Conservation (phyloP, 495 filamentous ascomycete species). For the Neurospora discreta region DNA sequence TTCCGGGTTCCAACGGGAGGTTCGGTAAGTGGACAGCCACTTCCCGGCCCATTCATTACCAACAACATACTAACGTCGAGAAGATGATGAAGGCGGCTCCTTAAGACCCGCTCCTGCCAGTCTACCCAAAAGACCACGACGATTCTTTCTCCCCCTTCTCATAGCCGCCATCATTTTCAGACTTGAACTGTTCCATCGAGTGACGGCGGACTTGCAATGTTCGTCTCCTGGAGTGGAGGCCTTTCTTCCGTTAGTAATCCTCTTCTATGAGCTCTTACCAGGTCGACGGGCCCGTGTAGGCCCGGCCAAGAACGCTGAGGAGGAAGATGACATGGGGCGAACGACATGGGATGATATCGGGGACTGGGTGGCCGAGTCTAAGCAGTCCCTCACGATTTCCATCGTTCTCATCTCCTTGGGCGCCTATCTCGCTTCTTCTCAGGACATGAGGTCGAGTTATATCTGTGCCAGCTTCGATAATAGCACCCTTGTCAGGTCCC, state of each 20-base stretch:
- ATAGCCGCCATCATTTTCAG: constrained; percentile 30
- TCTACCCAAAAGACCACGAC: constrained; percentile 31
- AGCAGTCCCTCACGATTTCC: constrained; percentile 14
- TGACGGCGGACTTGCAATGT: constrained; percentile 26
- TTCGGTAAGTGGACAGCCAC: constrained; percentile 21
- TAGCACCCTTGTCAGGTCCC: constrained; percentile 13
- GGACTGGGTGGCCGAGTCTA: constrained; percentile 24
- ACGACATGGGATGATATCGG: constrained; percentile 27
- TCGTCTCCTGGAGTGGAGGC: constrained; percentile 32
- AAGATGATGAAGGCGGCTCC: constrained; percentile 27
- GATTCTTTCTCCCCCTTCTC: constrained; percentile 29
- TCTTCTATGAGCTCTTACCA: constrained; percentile 29
- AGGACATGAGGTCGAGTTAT: constrained; percentile 24
- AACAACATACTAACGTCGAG: background rate
- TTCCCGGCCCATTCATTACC: background rate
- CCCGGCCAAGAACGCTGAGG: constrained; percentile 8
- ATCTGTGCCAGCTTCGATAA: constrained; percentile 31
- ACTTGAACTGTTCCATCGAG: constrained; percentile 28
- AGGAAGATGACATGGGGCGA: constrained; percentile 27
- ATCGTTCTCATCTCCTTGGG: constrained; percentile 24
- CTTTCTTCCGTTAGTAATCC: constrained; percentile 27
- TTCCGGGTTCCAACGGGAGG: constrained; percentile 34
- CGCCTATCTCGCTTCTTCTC: constrained; percentile 13
- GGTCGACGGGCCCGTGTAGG: constrained; percentile 14
- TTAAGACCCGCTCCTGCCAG: constrained; percentile 19